Conservation (phyloP, 2,329 filamentous ascomycete genomes). For the Hortaea werneckii region DNA sequence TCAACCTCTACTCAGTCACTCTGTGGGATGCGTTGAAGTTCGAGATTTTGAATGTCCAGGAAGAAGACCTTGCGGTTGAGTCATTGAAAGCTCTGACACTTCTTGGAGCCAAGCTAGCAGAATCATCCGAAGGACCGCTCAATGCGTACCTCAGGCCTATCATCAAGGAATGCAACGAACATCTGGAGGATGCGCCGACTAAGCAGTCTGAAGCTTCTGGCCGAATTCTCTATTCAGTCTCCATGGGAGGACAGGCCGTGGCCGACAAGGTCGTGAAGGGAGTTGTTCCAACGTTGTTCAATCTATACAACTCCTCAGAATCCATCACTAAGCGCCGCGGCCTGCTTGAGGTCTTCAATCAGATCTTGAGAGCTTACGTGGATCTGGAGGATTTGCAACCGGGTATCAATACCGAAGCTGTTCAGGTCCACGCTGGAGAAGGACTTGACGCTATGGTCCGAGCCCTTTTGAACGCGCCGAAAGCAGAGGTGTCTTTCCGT, state of each 20-base stretch:
- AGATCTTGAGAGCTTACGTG: conserved; percentile 49
- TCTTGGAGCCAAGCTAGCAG: conserved; percentile 46
- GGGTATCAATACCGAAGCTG: conserved; percentile 25
- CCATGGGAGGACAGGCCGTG: conserved; percentile 44
- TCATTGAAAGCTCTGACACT: conserved; percentile 45
- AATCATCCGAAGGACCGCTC: conserved; percentile 37
- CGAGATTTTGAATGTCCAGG: conserved; percentile 56
- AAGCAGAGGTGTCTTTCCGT: conserved; percentile 41
- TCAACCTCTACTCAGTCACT: conserved; percentile 53
- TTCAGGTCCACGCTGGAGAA: conserved; percentile 32
- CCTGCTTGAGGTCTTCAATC: conserved; percentile 50
- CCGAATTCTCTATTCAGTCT: conserved; percentile 48
- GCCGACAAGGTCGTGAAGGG: conserved; percentile 47
- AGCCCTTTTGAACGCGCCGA: conserved; percentile 34
- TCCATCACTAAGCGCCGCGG: conserved; percentile 53
- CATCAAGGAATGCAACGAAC: conserved; percentile 57
- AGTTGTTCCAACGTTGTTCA: conserved; percentile 48
- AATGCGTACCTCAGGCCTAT: conserved; percentile 49
- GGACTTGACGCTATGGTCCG: conserved; percentile 32
- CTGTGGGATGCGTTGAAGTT: conserved; percentile 62
- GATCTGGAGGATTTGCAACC: conserved; percentile 37
- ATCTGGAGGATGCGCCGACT: conserved; percentile 57
- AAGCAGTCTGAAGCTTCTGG: conserved; percentile 58
- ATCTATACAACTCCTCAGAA: conserved; percentile 51
- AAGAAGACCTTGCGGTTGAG: conserved; percentile 53